A percentile compares a stretch with the other conserved stretches of the same genome.
These are phyloP conservation scores for Piloderma croceum DNA, from an alignment of 768 basidiomycete species.

Conservation along the genomic window DNA sequence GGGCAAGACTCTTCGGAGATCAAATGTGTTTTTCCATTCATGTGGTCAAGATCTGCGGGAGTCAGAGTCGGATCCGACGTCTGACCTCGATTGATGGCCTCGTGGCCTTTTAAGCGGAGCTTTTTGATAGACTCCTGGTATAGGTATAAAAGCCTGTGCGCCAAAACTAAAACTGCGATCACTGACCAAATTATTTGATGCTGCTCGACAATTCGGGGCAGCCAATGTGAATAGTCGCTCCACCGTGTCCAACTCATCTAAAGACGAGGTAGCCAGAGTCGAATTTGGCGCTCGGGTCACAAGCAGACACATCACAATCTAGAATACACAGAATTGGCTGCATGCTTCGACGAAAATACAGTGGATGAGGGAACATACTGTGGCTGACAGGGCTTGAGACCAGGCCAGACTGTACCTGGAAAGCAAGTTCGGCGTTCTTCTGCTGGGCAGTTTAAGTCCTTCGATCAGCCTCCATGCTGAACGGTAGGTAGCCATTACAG, in stretches of 20 bases:
- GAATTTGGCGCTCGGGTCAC: slow-evolving; percentile 46
- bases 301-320: slow-evolving; percentile 59
- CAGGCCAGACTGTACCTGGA: slow-evolving; percentile 49
- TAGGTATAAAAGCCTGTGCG: neutral
- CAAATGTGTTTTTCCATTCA: slow-evolving; percentile 49
- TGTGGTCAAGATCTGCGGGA: slow-evolving; percentile 46
- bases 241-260: slow-evolving; percentile 43
- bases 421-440: slow-evolving; percentile 33
- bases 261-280: slow-evolving; percentile 40
- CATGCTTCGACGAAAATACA: neutral
- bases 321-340: neutral
- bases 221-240: slow-evolving; percentile 42
- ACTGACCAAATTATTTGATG: slow-evolving; percentile 41
- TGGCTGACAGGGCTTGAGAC: slow-evolving; percentile 62
- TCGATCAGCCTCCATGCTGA: slow-evolving; percentile 64
- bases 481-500: slow-evolving; percentile 67
- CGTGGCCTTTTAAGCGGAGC: slow-evolving; percentile 40
- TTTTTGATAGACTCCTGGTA: slow-evolving; percentile 35
- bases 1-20: slow-evolving; percentile 19
- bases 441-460: slow-evolving; percentile 40
- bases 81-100: slow-evolving; percentile 17
- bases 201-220: slow-evolving; percentile 39
- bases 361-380: slow-evolving; percentile 40
- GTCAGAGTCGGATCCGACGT: slow-evolving; percentile 21
- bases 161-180: neutral